These are phyloP conservation scores for Zopfia rhizophila DNA, from an alignment of 2,329 filamentous ascomycete genomes.

Conservation along the genomic window DNA sequence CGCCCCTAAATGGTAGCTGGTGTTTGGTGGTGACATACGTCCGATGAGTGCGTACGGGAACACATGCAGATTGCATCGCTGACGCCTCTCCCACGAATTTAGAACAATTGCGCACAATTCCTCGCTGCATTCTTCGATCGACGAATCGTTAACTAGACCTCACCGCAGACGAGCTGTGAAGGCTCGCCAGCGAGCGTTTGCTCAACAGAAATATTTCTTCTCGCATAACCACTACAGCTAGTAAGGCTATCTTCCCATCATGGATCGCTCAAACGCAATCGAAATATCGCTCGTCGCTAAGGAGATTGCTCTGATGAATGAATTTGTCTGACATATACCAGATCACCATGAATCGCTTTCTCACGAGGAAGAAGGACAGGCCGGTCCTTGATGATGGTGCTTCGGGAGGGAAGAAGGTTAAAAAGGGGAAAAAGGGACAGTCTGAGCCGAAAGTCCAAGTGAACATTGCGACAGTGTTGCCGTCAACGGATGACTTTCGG, in stretches of 20 bases:
- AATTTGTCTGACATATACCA: conserved; percentile 33
- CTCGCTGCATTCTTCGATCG: conserved; percentile 17
- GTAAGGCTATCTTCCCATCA: conserved; percentile 28
- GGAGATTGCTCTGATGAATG: conserved; percentile 12
- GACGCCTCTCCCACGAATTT: conserved; percentile 26
- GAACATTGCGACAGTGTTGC: conserved; percentile 78
- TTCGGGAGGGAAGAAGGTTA: conserved; percentile 57
- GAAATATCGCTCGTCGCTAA: conserved; percentile 20
- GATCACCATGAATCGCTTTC: conserved; percentile 77
- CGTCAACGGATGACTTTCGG: conserved; percentile 87
- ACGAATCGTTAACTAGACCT: conserved; percentile 20
- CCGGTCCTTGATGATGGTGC: conserved; percentile 60
- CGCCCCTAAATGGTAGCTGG: conserved; percentile 1
- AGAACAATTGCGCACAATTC: conserved; percentile 21
- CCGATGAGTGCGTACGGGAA: conserved; percentile 22
- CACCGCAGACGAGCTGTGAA: conserved; percentile 23
- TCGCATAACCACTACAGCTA: conserved; percentile 11
- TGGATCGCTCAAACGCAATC: conserved; percentile 14
- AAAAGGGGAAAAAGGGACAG: conserved; percentile 61
- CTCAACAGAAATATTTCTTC: conserved; percentile 11
- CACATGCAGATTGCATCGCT: conserved; percentile 25
- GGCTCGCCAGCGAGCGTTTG: conserved; percentile 17
- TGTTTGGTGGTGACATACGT: conserved; percentile 14
- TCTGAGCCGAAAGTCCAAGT: conserved; percentile 71
- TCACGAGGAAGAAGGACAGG: conserved; percentile 76